These are phyloP conservation scores for Epichloe sibirici DNA, from an alignment of 2,329 filamentous ascomycete species.

Conservation along the genomic window DNA sequence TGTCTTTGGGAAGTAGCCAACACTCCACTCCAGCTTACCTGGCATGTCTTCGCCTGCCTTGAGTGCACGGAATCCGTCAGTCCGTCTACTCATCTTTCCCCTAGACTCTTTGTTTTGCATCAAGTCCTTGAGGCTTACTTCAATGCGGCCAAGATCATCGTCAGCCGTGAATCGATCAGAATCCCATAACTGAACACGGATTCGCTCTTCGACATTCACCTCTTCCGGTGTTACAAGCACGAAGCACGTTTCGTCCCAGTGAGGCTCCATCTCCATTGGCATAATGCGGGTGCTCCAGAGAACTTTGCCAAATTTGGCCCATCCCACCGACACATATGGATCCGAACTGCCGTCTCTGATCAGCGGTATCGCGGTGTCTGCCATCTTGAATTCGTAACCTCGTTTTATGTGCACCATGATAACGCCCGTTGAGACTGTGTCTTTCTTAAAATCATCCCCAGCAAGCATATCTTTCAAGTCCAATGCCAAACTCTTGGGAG, in stretches of 20 bases:
- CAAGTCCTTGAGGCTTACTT: conserved; percentile 52
- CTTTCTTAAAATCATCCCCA: conserved; percentile 69
- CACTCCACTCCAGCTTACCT: conserved; percentile 54
- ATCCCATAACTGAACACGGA: conserved; percentile 64
- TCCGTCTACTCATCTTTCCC: conserved; percentile 48
- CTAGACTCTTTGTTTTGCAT: conserved; percentile 48
- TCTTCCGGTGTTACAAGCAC: conserved; percentile 60
- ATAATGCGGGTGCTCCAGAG: conserved; percentile 51
- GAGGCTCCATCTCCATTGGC: conserved; percentile 51
- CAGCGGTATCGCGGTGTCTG: conserved; percentile 50
- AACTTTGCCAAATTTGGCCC: conserved; percentile 65
- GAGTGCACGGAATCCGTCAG: conserved; percentile 53
- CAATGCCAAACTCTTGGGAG: conserved; percentile 61
- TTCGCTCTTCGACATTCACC: conserved; percentile 56
- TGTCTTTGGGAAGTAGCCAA: conserved; percentile 60
- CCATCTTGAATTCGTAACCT: conserved; percentile 59
- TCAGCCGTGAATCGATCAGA: conserved; percentile 61
- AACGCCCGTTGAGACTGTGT: conserved; percentile 52
- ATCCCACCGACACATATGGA: conserved; percentile 59
- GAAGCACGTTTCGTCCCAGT: conserved; percentile 58
- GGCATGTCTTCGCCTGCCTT: conserved; percentile 57
- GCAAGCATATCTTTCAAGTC: conserved; percentile 68
- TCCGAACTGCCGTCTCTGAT: conserved; percentile 51
- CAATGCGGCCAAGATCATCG: conserved; percentile 62
- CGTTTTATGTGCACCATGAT: conserved; percentile 54